Base-by-base conservation (phyloP, 441 rosid species). In the Pelargonium myrrhifolium region DNA sequence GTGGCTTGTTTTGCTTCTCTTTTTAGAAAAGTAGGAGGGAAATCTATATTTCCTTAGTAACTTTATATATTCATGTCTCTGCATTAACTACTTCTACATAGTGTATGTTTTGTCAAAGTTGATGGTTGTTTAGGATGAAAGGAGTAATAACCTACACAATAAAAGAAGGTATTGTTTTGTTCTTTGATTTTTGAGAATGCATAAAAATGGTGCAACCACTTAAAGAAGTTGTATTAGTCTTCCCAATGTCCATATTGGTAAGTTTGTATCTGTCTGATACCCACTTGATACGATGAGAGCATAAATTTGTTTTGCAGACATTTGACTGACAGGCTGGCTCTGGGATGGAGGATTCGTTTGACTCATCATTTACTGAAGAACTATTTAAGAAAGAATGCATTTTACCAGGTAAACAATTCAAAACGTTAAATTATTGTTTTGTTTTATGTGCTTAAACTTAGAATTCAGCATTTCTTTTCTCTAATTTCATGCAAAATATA, bases 271-370 rank as follows among this genome's bases (percentile, higher is more conserved):
- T 24, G 24, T 58, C 28, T 11, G 28, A 20, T 18, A 55, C 35
- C 35, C 35, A 21, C n/a, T 21, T 22, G 62, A 56, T 58, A 24
- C 11, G 35, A 58, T 58, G 35, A 58, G 62, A 58, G 22, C 24
- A 58, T 58, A 20, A 55, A 55, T 61, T 65, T 71, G 39, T 72
- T 78, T 61, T 56, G 64, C 87, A 95, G 99, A 84, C 95, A 90
- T 76, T 75, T 92, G 79, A 92, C 89, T n/a, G 80, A 90, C 71
- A 87, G 83, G 67, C 81, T 95, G 74, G 98, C 98, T 63, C 95
- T 95, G 81, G 96, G 93, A 65, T 95, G 99, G 98, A 89, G 99
- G 82, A 86, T 87, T 74, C 89, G 87, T 56, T 80, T 95, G 87
- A 95, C 99, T 66, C 92, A 85, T 61, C 98, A 95, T 85, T 76